Evolutionary conservation across 2,329 filamentous ascomycete species (phyloP).

Genomic region (Cordyceps sp.): DNA sequence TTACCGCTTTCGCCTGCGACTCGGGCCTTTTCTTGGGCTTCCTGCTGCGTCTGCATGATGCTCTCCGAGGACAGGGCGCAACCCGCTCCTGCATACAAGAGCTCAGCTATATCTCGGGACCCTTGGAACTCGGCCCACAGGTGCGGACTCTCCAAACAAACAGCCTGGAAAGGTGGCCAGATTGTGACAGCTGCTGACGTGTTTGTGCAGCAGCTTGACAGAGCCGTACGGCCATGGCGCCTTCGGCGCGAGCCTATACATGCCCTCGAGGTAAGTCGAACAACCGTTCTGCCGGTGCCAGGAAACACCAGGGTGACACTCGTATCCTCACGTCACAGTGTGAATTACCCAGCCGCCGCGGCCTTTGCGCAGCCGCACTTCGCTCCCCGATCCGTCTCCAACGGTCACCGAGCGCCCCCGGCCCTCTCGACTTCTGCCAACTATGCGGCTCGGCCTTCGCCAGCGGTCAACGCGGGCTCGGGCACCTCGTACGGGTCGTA

Average conservation of each 20-base stretch:
- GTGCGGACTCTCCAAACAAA: conserved; percentile 19
- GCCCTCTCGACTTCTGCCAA: conserved; percentile 20
- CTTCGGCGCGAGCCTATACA: conserved; percentile 20
- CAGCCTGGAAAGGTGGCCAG: neutral
- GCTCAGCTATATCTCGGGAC: conserved; percentile 26
- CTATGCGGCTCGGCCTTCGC: conserved; percentile 25
- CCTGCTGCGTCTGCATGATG: conserved; percentile 10
- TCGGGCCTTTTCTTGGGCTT: neutral
- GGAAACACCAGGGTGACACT: conserved; percentile 14
- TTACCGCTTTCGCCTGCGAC: neutral
- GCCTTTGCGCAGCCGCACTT: conserved; percentile 12
- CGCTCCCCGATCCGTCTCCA: conserved; percentile 6
- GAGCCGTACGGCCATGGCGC: conserved; percentile 15
- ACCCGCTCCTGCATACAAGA: conserved; percentile 30
- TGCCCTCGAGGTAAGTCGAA: conserved; percentile 19
- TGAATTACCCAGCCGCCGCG: conserved; percentile 23
- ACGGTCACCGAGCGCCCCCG: conserved; percentile 21
- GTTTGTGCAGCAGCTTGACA: conserved; percentile 11
- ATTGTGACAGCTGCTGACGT: conserved; percentile 4
- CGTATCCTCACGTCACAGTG: conserved; percentile 23
- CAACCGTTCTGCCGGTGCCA: conserved; percentile 3
- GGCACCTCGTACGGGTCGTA: conserved; percentile 18
- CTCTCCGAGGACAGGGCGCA: conserved; percentile 26
- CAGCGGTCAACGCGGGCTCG: conserved; percentile 19
- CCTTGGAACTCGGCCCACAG: conserved; percentile 35